phyloP scores from a whole-genome alignment of 495 filamentous ascomycete species.

The Jackrogersella minutella region DNA sequence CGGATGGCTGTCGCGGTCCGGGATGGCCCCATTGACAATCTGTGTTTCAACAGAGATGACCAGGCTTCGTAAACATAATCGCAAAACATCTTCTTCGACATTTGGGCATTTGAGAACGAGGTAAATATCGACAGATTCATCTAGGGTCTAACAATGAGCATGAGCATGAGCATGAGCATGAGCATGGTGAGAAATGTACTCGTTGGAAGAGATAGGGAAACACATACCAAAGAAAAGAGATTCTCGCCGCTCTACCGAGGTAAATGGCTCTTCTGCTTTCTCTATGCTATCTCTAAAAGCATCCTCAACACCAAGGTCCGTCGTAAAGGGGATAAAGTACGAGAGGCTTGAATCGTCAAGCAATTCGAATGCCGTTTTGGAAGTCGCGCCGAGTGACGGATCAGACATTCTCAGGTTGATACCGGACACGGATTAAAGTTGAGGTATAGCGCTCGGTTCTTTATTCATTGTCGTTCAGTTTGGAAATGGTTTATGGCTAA shows the following conservation, averaged over 20 bases:
- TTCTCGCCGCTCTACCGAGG: constrained; percentile 57
- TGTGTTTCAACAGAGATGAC: constrained; percentile 74
- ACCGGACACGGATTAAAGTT: constrained; percentile 1
- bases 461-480: constrained; percentile 6
- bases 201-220: constrained; percentile 44
- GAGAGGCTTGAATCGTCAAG: constrained; percentile 76
- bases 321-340: constrained; percentile 78
- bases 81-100: constrained; percentile 65
- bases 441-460: not conserved
- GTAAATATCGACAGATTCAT: constrained; percentile 79
- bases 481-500: not conserved
- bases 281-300: constrained; percentile 48
- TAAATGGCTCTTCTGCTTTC: constrained; percentile 50
- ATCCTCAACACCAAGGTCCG: constrained; percentile 70
- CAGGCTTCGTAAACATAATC: constrained; percentile 68
- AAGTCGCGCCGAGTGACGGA: constrained; percentile 34
- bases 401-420: constrained; percentile 36
- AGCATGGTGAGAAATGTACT: constrained; percentile 58
- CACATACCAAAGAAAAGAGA: constrained; percentile 72
- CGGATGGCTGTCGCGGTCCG: constrained; percentile 55
- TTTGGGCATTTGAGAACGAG: constrained; percentile 74
- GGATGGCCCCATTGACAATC: constrained; percentile 66
- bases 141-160: constrained; percentile 72
- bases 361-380: constrained; percentile 58
- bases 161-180: too few relatives aligned